Base-by-base conservation (phyloP, 1,139 yeast species). In the Candida pseudocylindracea region DNA sequence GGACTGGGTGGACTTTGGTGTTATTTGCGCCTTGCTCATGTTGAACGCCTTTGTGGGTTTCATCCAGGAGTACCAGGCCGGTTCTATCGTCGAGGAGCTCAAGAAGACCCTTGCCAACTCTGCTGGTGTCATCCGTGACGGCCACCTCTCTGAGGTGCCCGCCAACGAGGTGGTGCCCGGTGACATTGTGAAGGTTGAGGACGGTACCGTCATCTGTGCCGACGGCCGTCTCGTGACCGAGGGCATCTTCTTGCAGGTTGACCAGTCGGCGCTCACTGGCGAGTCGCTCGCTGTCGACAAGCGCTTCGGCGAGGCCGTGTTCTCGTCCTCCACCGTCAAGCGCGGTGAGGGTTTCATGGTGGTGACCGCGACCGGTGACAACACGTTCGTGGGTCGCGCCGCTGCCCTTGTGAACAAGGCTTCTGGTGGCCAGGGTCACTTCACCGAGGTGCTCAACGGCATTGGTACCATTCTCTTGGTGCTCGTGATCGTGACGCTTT, bases 1-100 rank as follows among this genome's bases (percentile, higher is more conserved):
- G 63, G 95, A 83, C 64, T 85, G 95, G 95, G 94, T 85, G 53
- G 95, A 83, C 70, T 83, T 83, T 66, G 95, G 95, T 71, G 95
- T 85, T 56, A 83, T 85, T 53, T 72, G 81, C 59, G 95, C 78
- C 57, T 63, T 85, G 49, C 67, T 85, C 47, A 50, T 75, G 56
- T 72, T 85, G 56, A 85, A 85, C 62, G 95, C 95, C 43, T 62
- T 64, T 48, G 95, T 85, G 55, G 96, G 96, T 69, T 85, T 83
- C 72, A 66, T 81, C 46, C 95, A 85, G 65, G 96, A 85, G 63
- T 85, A 66, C 75, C 92, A 81, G 67, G 94, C 94, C 45, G 93
- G 93, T 63, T 81, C 92, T 44, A 83, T 80, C 64, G 93, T 81
- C 45, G 93, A 81, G 41, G 92, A 80, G 54, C 73, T 81, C 60